phyloP scores from a whole-genome alignment of 2,329 filamentous ascomycete genomes.

The Ascochyta fabae region DNA sequence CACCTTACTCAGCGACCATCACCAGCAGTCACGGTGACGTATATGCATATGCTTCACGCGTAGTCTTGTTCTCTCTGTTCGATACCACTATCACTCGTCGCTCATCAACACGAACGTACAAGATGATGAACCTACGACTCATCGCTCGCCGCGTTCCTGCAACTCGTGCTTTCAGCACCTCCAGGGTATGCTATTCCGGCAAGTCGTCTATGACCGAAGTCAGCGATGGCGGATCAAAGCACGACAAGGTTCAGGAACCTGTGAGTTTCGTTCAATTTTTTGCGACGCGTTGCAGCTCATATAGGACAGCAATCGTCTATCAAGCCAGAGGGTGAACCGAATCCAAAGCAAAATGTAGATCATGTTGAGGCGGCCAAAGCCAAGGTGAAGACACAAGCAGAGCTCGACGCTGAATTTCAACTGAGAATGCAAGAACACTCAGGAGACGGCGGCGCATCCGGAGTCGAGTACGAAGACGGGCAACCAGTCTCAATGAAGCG shows the following conservation, averaged over 20 bases:
- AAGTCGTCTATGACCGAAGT: slow-evolving; percentile 17
- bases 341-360: slow-evolving; percentile 5
- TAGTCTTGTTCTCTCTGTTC: background rate
- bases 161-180: slow-evolving; percentile 15
- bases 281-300: background rate
- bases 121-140: slow-evolving; percentile 12
- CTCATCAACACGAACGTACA: background rate
- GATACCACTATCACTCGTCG: background rate
- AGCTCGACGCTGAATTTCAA: slow-evolving; percentile 71
- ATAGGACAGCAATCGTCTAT: slow-evolving; percentile 15
- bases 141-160: slow-evolving; percentile 4
- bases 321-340: slow-evolving; percentile 12
- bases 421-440: slow-evolving; percentile 69
- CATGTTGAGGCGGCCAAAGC: slow-evolving; percentile 26
- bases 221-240: slow-evolving; percentile 4
- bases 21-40: slow-evolving; percentile 35
- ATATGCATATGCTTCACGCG: slow-evolving; percentile 1
- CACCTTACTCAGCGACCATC: slow-evolving; percentile 6
- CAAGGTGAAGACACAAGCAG: slow-evolving; percentile 62
- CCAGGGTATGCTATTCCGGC: slow-evolving; percentile 6
- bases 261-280: background rate
- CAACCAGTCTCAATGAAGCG: slow-evolving; percentile 75
- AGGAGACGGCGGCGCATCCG: slow-evolving; percentile 73
- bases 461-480: slow-evolving; percentile 77
- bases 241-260: slow-evolving; percentile 12